Conservation (phyloP, 2,329 filamentous ascomycete genomes). For the Purpureocillium takamizusanense region DNA sequence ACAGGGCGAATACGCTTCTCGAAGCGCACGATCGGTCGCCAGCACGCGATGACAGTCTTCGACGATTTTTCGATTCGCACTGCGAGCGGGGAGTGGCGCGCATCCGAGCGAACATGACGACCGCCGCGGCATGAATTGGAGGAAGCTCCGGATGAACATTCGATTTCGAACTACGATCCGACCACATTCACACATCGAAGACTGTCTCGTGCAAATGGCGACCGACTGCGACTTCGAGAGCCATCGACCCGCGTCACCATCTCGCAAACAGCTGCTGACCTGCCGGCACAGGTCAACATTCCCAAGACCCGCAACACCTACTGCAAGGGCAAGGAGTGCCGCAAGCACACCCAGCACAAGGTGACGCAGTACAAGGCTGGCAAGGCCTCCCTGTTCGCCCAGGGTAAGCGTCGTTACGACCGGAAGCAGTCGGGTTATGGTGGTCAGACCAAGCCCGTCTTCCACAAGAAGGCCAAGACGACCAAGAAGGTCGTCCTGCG, state of each 20-base stretch:
- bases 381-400: constrained; percentile 91
- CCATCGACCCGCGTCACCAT: background rate
- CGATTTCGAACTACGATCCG: no score
- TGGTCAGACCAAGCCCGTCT: constrained; percentile 99
- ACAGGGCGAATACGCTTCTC: constrained; percentile 1
- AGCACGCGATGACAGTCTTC: constrained; percentile 21
- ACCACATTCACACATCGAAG: background rate
- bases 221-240: constrained; percentile 5
- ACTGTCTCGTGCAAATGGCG: constrained; percentile 11
- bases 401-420: constrained; percentile 99
- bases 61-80: background rate
- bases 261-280: constrained; percentile 16
- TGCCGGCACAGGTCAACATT: constrained; percentile 73
- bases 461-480: constrained; percentile 99
- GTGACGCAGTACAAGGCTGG: constrained; percentile 96
- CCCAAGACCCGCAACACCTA: constrained; percentile 96
- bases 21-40: constrained; percentile 12
- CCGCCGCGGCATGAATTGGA: background rate
- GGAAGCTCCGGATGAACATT: background rate
- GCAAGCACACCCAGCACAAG: constrained; percentile 85
- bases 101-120: background rate
- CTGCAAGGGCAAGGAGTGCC: constrained; percentile 94
- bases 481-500: constrained; percentile 99
- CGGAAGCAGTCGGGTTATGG: constrained; percentile 99
- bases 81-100: background rate